phyloP scores from a whole-genome alignment of 495 filamentous ascomycete genomes.

The Penicillium odoratum region DNA sequence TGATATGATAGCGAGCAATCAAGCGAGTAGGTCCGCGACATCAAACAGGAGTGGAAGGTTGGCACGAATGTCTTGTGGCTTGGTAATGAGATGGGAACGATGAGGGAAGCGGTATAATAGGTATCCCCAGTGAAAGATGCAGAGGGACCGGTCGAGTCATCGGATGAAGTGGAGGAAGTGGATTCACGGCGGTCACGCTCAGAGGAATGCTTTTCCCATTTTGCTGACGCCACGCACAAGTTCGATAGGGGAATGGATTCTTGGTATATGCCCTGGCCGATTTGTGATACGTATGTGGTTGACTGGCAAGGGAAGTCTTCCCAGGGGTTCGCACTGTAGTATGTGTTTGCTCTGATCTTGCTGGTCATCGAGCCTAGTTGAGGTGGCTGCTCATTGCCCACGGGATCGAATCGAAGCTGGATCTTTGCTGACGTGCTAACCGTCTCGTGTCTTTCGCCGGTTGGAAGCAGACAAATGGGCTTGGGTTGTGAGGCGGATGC shows the following conservation, averaged over 20 bases:
- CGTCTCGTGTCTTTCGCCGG: conserved; percentile 32
- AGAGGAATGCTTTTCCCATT: conserved; percentile 62
- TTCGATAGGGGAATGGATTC: conserved; percentile 63
- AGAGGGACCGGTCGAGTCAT: conserved; percentile 39
- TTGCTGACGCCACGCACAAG: conserved; percentile 60
- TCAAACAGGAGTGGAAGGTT: conserved; percentile 85
- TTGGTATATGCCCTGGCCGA: conserved; percentile 62
- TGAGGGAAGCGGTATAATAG: conserved; percentile 67
- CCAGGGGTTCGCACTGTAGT: conserved; percentile 66
- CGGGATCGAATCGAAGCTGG: conserved; percentile 72
- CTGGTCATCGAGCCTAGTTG: conserved; percentile 62
- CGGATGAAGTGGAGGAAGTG: conserved; percentile 13
- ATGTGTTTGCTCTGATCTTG: conserved; percentile 76
- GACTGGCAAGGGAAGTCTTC: conserved; percentile 38
- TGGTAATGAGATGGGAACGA: conserved; percentile 76
- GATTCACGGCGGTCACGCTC: conserved; percentile 58
- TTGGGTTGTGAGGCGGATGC: conserved; percentile 74
- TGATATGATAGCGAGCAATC: conserved; percentile 65
- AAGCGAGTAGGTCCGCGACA: conserved; percentile 75
- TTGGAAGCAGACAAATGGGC: conserved; percentile 60
- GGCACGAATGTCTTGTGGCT: conserved; percentile 72
- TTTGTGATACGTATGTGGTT: conserved; percentile 16
- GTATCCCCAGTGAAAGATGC: conserved; percentile 37
- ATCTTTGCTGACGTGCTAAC: conserved; percentile 65
- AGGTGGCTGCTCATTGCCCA: conserved; percentile 62